Conservation (phyloP, 306 rosid species). For the Arachis hypogaea region DNA sequence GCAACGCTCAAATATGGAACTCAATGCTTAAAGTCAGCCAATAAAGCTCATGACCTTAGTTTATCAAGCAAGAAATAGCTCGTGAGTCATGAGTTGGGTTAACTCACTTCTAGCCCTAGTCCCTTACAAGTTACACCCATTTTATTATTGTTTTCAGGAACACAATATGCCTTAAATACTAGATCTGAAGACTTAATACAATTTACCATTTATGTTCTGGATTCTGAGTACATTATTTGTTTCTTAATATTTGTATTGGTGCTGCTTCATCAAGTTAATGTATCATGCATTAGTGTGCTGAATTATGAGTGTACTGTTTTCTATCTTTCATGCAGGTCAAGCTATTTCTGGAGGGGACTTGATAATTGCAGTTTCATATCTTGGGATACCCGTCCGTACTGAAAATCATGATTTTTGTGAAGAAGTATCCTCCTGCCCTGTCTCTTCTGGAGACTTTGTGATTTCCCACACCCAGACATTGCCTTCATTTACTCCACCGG, state of each 20-base stretch:
- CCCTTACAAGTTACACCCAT: not conserved
- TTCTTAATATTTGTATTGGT: constrained; percentile 28
- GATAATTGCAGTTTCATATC: constrained; percentile 64
- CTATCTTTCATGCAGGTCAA: constrained; percentile 49
- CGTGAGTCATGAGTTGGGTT: no score
- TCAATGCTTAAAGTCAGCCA: no score
- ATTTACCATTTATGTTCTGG: not conserved
- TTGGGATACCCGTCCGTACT: constrained; percentile 70
- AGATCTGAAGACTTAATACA: not conserved
- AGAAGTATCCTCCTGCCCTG: constrained; percentile 64
- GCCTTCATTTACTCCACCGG: constrained; percentile 81
- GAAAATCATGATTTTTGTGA: constrained; percentile 65
- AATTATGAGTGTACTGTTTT: constrained; percentile 25
- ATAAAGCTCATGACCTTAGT: no score
- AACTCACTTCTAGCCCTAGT: no score
- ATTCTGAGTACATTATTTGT: constrained; percentile 17
- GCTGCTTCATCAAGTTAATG: constrained; percentile 22
- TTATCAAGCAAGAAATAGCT: no score
- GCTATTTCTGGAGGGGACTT: constrained; percentile 63
- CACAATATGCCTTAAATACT: not conserved
- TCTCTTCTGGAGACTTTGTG: constrained; percentile 60
- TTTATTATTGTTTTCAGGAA: constrained; percentile 22
- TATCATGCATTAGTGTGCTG: constrained; percentile 16
- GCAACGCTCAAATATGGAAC: no score
- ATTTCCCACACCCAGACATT: constrained; percentile 68